Evolutionary conservation across 2,329 filamentous ascomycete genomes (phyloP).

Genomic region (Neopestalotiopsis sp.): DNA sequence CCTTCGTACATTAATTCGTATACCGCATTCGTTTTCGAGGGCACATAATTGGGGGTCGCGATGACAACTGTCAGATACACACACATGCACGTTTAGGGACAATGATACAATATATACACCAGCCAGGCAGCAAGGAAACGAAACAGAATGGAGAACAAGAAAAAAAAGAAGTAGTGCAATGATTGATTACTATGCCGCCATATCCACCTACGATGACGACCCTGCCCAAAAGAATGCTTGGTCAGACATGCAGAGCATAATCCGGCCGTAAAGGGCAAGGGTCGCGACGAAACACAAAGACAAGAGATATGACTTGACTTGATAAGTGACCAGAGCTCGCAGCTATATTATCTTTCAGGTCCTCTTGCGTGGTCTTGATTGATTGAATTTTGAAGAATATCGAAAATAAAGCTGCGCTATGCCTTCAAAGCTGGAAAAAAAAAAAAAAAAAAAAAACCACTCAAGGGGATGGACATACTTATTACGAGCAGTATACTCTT

Average conservation of each 20-base stretch:
- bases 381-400: background rate
- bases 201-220: background rate
- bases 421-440: background rate
- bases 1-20: background rate
- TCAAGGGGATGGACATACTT: too few species aligned
- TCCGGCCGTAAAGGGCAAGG: slow-evolving; percentile 1
- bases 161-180: background rate
- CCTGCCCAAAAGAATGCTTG: background rate
- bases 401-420: background rate
- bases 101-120: background rate
- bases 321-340: background rate
- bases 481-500: background rate
- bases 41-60: background rate
- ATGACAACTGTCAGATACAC: slow-evolving; percentile 15
- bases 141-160: background rate
- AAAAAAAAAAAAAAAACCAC: background rate
- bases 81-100: background rate
- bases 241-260: slow-evolving; percentile 10
- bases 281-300: background rate
- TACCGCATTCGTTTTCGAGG: background rate
- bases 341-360: background rate
- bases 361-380: background rate
- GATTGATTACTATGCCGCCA: background rate
- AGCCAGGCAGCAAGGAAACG: background rate
- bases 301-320: background rate